These are phyloP conservation scores for Protomyces macrosporus DNA, from an alignment of 1,139 yeast species.

Conservation along the genomic window DNA sequence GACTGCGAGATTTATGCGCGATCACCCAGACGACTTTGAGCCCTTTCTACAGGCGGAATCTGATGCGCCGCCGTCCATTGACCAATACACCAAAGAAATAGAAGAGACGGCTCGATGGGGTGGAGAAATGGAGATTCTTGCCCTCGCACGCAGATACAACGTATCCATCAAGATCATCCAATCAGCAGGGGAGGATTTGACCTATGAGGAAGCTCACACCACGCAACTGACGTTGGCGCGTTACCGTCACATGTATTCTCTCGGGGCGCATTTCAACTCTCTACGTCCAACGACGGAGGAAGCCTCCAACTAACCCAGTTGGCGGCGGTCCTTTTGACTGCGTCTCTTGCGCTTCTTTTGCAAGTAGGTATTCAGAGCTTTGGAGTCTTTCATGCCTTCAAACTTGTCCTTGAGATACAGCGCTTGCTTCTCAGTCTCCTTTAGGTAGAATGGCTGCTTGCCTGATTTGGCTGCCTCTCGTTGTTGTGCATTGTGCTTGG, in stretches of 20 bases:
- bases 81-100: constrained; percentile 63
- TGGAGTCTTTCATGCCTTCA: constrained; percentile 73
- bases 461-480: constrained; percentile 48
- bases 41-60: constrained; percentile 80
- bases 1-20: constrained; percentile 64
- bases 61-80: constrained; percentile 55
- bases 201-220: constrained; percentile 45
- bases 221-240: constrained; percentile 61
- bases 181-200: constrained; percentile 63
- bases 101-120: constrained; percentile 89
- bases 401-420: constrained; percentile 83
- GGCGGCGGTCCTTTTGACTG: constrained; percentile 73
- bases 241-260: constrained; percentile 77
- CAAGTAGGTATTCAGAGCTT: constrained; percentile 71
- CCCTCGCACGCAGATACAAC: constrained; percentile 61
- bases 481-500: constrained; percentile 48
- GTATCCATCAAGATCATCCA: constrained; percentile 71
- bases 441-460: constrained; percentile 57
- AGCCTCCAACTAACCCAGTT: background rate
- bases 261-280: constrained; percentile 94
- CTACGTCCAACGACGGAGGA: constrained; percentile 47
- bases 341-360: constrained; percentile 92
- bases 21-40: constrained; percentile 60
- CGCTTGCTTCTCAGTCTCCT: constrained; percentile 70
- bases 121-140: constrained; percentile 84